phyloP scores from a whole-genome alignment of 225 moss, liverwort and hornwort genomes.

The Bryum argenteum region DNA sequence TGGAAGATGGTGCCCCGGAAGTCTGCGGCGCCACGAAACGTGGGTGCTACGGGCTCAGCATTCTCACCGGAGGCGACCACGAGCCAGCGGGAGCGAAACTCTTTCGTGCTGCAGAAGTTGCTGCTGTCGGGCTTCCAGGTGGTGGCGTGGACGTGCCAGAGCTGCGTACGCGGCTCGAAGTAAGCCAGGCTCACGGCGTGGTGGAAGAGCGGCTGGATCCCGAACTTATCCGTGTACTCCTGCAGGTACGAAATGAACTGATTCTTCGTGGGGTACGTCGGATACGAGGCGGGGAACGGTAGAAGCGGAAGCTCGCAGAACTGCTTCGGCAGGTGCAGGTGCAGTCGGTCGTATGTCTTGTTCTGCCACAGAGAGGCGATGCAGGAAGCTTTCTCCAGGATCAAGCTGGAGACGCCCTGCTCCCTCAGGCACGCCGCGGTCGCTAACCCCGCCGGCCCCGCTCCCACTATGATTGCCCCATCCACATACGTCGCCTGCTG shows the following conservation, averaged over 20 bases:
- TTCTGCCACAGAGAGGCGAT: conserved; percentile 48
- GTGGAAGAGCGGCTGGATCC: conserved; percentile 61
- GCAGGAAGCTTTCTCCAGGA: conserved; percentile 47
- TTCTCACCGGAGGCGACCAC: conserved; percentile 35
- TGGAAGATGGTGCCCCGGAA: conserved; percentile 58
- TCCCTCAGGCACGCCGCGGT: conserved; percentile 66
- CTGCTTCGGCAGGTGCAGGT: conserved; percentile 52
- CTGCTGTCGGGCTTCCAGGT: background rate
- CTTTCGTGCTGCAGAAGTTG: conserved; percentile 2
- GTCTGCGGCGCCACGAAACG: conserved; percentile 47
- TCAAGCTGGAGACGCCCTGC: conserved; percentile 50
- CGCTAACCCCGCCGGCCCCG: conserved; percentile 81
- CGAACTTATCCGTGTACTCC: conserved; percentile 58
- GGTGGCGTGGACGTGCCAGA: conserved; percentile 64
- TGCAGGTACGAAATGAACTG: conserved; percentile 59
- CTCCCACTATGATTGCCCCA: conserved; percentile 82
- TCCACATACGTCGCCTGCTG: conserved; percentile 13
- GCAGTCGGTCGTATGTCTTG: conserved; percentile 50
- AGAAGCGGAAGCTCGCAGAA: conserved; percentile 56
- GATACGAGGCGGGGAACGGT: conserved; percentile 47
- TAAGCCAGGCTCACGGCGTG: conserved; percentile 54
- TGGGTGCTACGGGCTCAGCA: conserved; percentile 20
- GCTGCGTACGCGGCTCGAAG: conserved; percentile 41
- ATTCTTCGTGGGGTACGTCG: conserved; percentile 48
- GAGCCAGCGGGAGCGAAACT: conserved; percentile 67